phyloP scores from a whole-genome alignment of 2,329 filamentous ascomycete species.

The Leptographium radiaticola region DNA sequence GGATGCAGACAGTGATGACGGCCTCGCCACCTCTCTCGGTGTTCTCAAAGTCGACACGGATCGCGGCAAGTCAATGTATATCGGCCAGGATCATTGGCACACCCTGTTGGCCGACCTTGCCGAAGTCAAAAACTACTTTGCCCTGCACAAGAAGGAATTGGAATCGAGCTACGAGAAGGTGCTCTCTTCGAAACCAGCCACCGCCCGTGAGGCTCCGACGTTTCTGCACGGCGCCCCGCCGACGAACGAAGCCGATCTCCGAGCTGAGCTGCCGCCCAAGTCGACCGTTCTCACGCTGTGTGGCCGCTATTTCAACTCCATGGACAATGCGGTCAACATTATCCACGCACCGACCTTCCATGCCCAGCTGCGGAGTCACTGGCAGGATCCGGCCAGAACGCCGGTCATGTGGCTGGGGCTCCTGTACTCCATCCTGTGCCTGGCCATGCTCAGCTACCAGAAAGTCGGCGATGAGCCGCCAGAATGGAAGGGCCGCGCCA shows the following conservation, averaged over 20 bases:
- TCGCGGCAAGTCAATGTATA: conserved; percentile 66
- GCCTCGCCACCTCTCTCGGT: conserved; percentile 60
- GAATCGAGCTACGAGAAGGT: conserved; percentile 71
- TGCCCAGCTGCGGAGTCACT: conserved; percentile 51
- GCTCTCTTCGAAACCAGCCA: conserved; percentile 50
- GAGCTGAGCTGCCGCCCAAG: conserved; percentile 67
- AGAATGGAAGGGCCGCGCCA: conserved; percentile 56
- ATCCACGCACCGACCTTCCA: conserved; percentile 80
- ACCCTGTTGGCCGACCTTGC: conserved; percentile 68
- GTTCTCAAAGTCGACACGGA: conserved; percentile 68
- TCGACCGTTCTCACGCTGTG: conserved; percentile 75
- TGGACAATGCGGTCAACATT: conserved; percentile 57
- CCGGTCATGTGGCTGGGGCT: conserved; percentile 68
- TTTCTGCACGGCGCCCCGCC: conserved; percentile 66
- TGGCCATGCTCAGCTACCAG: conserved; percentile 68
- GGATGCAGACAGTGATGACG: conserved; percentile 53
- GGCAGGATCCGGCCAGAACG: conserved; percentile 60
- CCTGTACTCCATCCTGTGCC: conserved; percentile 61
- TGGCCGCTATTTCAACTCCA: conserved; percentile 79
- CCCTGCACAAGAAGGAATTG: conserved; percentile 74
- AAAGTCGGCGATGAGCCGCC: conserved; percentile 68
- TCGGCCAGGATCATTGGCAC: conserved; percentile 77
- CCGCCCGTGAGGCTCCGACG: conserved; percentile 52
- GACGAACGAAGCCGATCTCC: conserved; percentile 62
- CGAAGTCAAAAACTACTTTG: conserved; percentile 88